These are phyloP conservation scores for Cymbopogon flexuosus DNA, from an alignment of 202 grass and related monocot genomes.

Conservation along the genomic window DNA sequence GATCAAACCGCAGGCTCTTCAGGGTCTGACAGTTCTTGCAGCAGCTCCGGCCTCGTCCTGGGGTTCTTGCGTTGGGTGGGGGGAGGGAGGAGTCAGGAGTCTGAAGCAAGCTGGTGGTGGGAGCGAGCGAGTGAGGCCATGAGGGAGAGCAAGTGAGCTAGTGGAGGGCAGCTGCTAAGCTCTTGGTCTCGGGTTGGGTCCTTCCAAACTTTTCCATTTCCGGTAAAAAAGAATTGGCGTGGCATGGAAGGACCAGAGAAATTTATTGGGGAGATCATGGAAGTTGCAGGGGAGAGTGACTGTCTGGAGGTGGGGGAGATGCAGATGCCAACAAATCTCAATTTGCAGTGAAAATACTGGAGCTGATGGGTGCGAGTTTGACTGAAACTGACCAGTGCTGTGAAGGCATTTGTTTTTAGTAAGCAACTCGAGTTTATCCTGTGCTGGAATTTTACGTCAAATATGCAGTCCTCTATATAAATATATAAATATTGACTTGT, in stretches of 20 bases:
- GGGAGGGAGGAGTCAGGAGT: slow-evolving; percentile 8
- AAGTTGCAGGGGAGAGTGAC: neutral
- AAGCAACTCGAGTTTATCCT: neutral
- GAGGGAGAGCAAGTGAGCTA: slow-evolving; percentile 9
- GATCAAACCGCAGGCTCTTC: slow-evolving; percentile 23
- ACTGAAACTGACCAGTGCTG: slow-evolving; percentile 9
- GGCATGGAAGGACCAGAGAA: slow-evolving; percentile 27
- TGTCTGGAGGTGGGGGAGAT: neutral
- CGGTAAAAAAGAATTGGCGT: slow-evolving; percentile 35
- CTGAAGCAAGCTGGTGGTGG: slow-evolving; percentile 25
- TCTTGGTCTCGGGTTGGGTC: neutral
- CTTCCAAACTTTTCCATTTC: slow-evolving; percentile 50
- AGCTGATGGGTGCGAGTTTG: slow-evolving; percentile 17
- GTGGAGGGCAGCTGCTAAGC: slow-evolving; percentile 38
- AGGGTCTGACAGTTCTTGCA: neutral
- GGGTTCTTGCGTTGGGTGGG: neutral
- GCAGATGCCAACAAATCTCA: slow-evolving; percentile 33
- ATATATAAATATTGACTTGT: neutral
- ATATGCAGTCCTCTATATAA: neutral
- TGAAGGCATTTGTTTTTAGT: neutral
- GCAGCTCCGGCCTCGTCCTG: neutral
- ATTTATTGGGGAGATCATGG: slow-evolving; percentile 27
- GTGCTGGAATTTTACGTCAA: neutral
- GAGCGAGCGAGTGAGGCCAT: slow-evolving; percentile 6
- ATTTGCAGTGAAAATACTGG: neutral